Evolutionary conservation across 305 asterid species (phyloP).

Genomic region (Fraxinus platypoda): DNA sequence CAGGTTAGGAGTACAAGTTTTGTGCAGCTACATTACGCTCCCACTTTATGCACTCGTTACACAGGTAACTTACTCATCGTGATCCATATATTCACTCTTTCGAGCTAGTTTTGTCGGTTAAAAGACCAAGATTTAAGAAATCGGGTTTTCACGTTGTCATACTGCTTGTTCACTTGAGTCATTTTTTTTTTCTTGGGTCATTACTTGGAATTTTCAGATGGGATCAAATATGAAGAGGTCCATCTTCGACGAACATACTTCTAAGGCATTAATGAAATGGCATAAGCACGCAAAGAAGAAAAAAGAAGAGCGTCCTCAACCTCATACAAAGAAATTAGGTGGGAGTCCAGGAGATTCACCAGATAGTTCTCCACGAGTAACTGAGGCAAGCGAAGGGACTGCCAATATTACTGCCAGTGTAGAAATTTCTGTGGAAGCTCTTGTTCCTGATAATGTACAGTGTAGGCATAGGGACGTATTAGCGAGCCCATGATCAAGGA

Average conservation of each 20-base stretch:
- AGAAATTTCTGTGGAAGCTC: conserved; percentile 12
- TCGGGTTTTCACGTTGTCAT: too few relatives aligned
- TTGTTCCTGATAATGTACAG: background rate
- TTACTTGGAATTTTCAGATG: conserved; percentile 43
- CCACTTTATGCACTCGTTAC: conserved; percentile 86
- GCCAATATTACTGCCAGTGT: conserved; percentile 20
- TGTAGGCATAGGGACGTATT: conserved; percentile 24
- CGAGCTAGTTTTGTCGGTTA: too few relatives aligned
- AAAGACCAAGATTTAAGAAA: too few relatives aligned
- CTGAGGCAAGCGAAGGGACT: conserved; percentile 7
- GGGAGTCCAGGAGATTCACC: conserved; percentile 40
- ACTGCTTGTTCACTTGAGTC: too few relatives aligned
- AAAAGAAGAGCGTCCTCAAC: background rate
- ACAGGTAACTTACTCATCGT: conserved; percentile 42
- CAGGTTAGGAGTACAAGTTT: conserved; percentile 60
- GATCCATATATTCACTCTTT: too few relatives aligned
- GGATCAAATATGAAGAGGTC: conserved; percentile 78
- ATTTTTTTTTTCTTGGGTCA: background rate
- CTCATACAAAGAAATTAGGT: conserved; percentile 36
- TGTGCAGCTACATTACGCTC: conserved; percentile 79
- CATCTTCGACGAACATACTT: conserved; percentile 75
- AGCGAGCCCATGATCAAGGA: conserved; percentile 26
- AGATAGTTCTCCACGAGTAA: conserved; percentile 21
- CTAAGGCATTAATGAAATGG: conserved; percentile 72
- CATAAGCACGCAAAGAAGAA: conserved; percentile 63